These are phyloP conservation scores for Alternaria burnsii DNA, from an alignment of 2,329 filamentous ascomycete species.

Conservation along the genomic window DNA sequence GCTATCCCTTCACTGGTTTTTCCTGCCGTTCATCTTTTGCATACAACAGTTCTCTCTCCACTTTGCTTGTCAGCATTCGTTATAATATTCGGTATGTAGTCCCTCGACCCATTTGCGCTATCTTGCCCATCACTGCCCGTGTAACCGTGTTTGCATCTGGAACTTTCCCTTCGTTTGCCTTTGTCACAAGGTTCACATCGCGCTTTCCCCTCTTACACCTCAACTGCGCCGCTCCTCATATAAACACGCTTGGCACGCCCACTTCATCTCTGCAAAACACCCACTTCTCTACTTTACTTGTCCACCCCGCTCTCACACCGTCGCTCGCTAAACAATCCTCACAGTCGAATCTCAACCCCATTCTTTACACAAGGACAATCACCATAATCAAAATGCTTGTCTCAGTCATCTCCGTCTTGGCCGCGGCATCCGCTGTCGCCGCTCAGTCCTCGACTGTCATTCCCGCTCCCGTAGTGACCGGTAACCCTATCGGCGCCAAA, in stretches of 20 bases:
- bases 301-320: slow-evolving; percentile 1
- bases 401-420: slow-evolving; percentile 40
- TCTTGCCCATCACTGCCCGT: slow-evolving; percentile 2
- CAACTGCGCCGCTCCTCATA: slow-evolving; percentile 9
- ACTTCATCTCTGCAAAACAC: slow-evolving; percentile 10
- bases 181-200: slow-evolving; percentile 4
- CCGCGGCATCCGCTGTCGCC: slow-evolving; percentile 38
- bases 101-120: slow-evolving; percentile 1
- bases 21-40: not conserved
- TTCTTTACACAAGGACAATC: slow-evolving; percentile 19
- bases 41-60: not conserved
- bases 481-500: slow-evolving; percentile 51
- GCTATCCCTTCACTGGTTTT: slow-evolving; percentile 5
- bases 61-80: slow-evolving; percentile 2
- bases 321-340: slow-evolving; percentile 20
- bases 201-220: slow-evolving; percentile 7
- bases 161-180: slow-evolving; percentile 9
- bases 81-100: slow-evolving; percentile 14
- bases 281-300: slow-evolving; percentile 4
- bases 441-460: slow-evolving; percentile 31
- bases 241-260: slow-evolving; percentile 12
- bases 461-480: slow-evolving; percentile 45
- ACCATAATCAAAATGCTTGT: slow-evolving; percentile 43
- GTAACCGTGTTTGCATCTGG: not conserved
- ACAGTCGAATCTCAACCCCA: slow-evolving; percentile 9